Evolutionary conservation across 2,329 filamentous ascomycete species (phyloP), one percentile per base, ranked within the genome.

Genomic region (Graphilbum fragrans): DNA sequence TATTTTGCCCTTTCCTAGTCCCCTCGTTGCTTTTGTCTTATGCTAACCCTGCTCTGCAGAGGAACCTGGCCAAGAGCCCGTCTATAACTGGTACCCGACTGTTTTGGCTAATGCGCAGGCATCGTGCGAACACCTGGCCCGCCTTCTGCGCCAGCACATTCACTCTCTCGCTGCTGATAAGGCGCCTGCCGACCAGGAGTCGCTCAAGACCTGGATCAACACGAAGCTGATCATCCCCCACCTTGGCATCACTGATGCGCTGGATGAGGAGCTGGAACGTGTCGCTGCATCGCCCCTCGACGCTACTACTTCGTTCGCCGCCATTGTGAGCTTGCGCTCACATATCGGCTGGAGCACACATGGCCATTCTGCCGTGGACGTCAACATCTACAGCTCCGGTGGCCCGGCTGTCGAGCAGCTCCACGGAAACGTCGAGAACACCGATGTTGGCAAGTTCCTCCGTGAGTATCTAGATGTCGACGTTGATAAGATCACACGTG

Each of bases 301-400:
- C 4, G 70, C 79, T 11, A 63, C 69, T 25, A 60, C 69, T 4
- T 64, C 73, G 2, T 84, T 96, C 55, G 79, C 87, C 0, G 80
- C 86, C 54, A 90, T 98, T 66, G 76, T 96, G 51, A 94, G 85
- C 51, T 73, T 83, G 5, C 77, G 92, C 45, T 85, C 88, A 1
- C 86, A 94, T 55, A 76, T 94, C 35, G 93, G 92, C 14, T 98
- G 92, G 92, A 81, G 76, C 48, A 94, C 88, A 0, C 90, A 95
- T 58, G 92, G 92, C 22, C 92, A 98, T 63, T 83, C 81, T 18
- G 92, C 82, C 39, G 87, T 92, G 8, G 92, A 98, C 57, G 92
- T 98, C 38, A 98, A 98, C 60, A 86, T 98, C 50, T 98, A 96
- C 63, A 82, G 84, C 40, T 88, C 83, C 0, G 69, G 70, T 36